phyloP scores from a whole-genome alignment of 208 protist genomes.

The Acanthamoeba sp. region DNA sequence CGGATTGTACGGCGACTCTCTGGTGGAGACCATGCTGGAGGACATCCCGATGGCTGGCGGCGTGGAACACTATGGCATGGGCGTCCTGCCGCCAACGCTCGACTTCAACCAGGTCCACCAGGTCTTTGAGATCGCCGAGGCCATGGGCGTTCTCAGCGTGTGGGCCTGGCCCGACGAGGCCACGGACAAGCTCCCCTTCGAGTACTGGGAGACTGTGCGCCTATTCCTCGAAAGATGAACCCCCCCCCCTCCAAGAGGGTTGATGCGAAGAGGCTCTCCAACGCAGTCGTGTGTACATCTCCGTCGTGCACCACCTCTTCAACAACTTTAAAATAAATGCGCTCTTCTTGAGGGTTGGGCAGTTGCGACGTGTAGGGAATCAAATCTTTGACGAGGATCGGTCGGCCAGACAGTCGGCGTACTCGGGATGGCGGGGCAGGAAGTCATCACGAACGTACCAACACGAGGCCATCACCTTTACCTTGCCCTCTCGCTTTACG shows the following conservation, averaged over 20 bases:
- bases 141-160: not conserved
- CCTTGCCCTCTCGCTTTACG: conserved; percentile 54
- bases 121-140: not conserved
- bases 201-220: too few relatives aligned
- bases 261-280: too few relatives aligned
- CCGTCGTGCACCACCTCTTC: too few relatives aligned
- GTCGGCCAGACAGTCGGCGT: conserved; percentile 46
- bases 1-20: not conserved
- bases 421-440: conserved; percentile 38
- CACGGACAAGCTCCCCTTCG: too few relatives aligned
- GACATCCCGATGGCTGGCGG: not conserved
- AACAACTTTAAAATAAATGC: too few relatives aligned
- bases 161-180: not conserved
- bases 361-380: too few relatives aligned
- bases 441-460: conserved; percentile 71
- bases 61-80: not conserved
- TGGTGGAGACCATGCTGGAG: not conserved
- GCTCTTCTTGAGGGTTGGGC: too few relatives aligned
- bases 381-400: not conserved
- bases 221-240: too few relatives aligned
- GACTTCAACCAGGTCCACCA: not conserved
- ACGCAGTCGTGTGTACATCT: too few relatives aligned
- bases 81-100: not conserved
- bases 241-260: too few relatives aligned
- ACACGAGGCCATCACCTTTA: conserved; percentile 45